phyloP scores from a whole-genome alignment of 2,329 filamentous ascomycete species.

The Neopestalotiopsis sp. region DNA sequence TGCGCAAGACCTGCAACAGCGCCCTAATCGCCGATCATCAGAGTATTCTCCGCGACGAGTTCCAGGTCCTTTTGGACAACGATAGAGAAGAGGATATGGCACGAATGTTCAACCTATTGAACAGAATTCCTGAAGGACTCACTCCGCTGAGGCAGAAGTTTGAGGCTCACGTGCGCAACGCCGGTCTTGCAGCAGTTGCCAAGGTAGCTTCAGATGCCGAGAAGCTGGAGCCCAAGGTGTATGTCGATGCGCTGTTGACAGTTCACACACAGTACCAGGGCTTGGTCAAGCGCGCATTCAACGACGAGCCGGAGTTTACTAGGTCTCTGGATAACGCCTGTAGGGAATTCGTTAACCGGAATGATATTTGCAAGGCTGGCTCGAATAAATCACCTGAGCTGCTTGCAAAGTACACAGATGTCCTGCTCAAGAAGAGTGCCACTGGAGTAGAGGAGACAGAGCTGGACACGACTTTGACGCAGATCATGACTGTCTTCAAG shows the following conservation, averaged over 20 bases:
- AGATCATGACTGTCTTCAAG: constrained; percentile 99
- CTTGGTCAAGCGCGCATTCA: constrained; percentile 90
- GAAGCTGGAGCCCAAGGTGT: constrained; percentile 92
- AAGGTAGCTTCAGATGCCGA: constrained; percentile 91
- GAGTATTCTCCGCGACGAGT: constrained; percentile 87
- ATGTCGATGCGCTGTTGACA: constrained; percentile 92
- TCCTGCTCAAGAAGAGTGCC: constrained; percentile 88
- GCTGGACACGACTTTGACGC: constrained; percentile 83
- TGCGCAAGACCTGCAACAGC: constrained; percentile 88
- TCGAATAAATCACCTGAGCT: constrained; percentile 95
- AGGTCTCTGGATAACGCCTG: constrained; percentile 96
- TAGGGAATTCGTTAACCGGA: constrained; percentile 96
- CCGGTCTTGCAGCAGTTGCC: constrained; percentile 84
- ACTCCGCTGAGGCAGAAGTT: constrained; percentile 88
- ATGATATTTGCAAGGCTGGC: constrained; percentile 91
- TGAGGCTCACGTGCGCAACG: constrained; percentile 90
- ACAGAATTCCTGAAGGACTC: constrained; percentile 87
- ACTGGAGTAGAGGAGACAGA: constrained; percentile 94
- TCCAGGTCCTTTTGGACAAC: constrained; percentile 90
- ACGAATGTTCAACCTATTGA: constrained; percentile 92
- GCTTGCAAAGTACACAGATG: constrained; percentile 93
- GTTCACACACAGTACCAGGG: constrained; percentile 93
- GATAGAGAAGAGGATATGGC: constrained; percentile 95
- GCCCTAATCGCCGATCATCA: constrained; percentile 91
- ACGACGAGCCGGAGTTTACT: constrained; percentile 95